Percentiles rank a stretch among this genome's conserved stretches.
phyloP scores from a whole-genome alignment of 169 alveolate species.

The Hepatocystis sp. region DNA sequence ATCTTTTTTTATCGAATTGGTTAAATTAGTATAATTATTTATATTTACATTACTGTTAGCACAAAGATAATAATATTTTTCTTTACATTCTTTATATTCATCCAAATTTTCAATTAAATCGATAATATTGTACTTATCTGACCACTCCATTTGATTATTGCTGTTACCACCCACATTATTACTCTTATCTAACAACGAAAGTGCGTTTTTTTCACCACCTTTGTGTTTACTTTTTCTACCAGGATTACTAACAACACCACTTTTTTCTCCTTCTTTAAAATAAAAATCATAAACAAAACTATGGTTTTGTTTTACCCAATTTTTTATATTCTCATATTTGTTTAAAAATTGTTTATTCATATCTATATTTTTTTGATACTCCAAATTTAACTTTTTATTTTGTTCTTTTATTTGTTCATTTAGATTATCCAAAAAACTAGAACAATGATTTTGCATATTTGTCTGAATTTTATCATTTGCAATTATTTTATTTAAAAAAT shows the following conservation, averaged over 20 bases:
- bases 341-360: conserved; percentile 37
- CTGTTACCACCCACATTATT: too few relatives aligned
- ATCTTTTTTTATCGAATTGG: conserved; percentile 17
- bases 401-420: conserved; percentile 70
- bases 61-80: conserved; percentile 21
- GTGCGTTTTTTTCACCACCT: too few relatives aligned
- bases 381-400: conserved; percentile 36
- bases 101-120: conserved; percentile 21
- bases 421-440: conserved; percentile 47
- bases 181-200: too few relatives aligned
- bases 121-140: conserved; percentile 1
- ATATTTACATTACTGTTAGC: conserved; percentile 59
- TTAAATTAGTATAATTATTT: conserved; percentile 10
- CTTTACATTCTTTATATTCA: conserved; percentile 27
- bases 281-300: conserved; percentile 24
- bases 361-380: conserved; percentile 75
- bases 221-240: conserved; percentile 13
- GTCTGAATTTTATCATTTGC: conserved; percentile 23
- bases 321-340: conserved; percentile 29
- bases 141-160: conserved; percentile 26
- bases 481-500: not conserved
- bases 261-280: conserved; percentile 33
- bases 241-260: not conserved
- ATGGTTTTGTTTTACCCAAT: conserved; percentile 30
- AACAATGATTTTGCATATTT: conserved; percentile 49